These are phyloP conservation scores for Bryoglossum gracile DNA, from an alignment of 495 filamentous ascomycete genomes.

Conservation along the genomic window DNA sequence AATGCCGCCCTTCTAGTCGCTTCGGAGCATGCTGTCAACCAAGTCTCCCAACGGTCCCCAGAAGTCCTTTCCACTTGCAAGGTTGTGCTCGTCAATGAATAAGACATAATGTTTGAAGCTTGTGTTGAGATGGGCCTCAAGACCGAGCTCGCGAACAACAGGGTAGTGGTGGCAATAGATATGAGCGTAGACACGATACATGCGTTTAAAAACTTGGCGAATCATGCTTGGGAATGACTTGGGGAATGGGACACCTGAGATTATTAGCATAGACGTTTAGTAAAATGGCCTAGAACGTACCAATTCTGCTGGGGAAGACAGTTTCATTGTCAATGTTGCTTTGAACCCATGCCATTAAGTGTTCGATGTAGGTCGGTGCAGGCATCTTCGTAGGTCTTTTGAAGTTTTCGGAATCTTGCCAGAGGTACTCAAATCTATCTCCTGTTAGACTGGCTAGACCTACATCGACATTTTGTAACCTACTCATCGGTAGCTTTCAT, in stretches of 20 bases:
- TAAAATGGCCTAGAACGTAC: slow-evolving; percentile 34
- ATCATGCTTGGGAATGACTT: slow-evolving; percentile 82
- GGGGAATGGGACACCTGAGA: slow-evolving; percentile 82
- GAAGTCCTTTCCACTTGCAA: slow-evolving; percentile 91
- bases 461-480: slow-evolving; percentile 15
- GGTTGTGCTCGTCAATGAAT: slow-evolving; percentile 86
- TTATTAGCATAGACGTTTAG: slow-evolving; percentile 2
- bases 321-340: slow-evolving; percentile 91
- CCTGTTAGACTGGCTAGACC: slow-evolving; percentile 5
- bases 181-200: slow-evolving; percentile 97
- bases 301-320: slow-evolving; percentile 88
- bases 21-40: slow-evolving; percentile 93
- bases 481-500: slow-evolving; percentile 99
- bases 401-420: slow-evolving; percentile 91
- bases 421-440: slow-evolving; percentile 88
- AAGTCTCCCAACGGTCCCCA: slow-evolving; percentile 96
- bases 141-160: slow-evolving; percentile 86
- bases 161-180: slow-evolving; percentile 99
- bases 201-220: slow-evolving; percentile 93
- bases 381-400: slow-evolving; percentile 97
- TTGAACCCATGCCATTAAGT: slow-evolving; percentile 95
- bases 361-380: slow-evolving; percentile 93
- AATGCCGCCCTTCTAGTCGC: slow-evolving; percentile 54
- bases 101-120: slow-evolving; percentile 99
- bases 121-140: slow-evolving; percentile 97